These are phyloP conservation scores for Hypoxylon subgilvum DNA, from an alignment of 495 filamentous ascomycete genomes.

Conservation along the genomic window DNA sequence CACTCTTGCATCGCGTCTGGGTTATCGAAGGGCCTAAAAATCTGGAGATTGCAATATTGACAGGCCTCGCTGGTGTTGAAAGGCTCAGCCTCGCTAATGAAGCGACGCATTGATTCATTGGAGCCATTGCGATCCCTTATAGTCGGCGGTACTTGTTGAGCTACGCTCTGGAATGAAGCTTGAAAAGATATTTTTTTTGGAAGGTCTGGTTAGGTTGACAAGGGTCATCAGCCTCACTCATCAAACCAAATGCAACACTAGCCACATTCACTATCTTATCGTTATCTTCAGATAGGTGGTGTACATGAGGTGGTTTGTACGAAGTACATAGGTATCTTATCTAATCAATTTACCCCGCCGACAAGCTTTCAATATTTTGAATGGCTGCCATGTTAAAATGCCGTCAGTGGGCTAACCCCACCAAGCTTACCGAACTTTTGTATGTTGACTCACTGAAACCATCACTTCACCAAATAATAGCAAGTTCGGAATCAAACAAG, in stretches of 20 bases:
- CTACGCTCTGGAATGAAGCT: constrained; percentile 7
- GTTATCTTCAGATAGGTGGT: not conserved
- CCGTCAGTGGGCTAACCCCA: constrained; percentile 34
- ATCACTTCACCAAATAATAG: not conserved
- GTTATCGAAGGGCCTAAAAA: constrained; percentile 50
- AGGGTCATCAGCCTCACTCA: constrained; percentile 19
- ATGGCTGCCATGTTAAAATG: too few species aligned
- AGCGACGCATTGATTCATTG: constrained; percentile 61
- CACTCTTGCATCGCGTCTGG: constrained; percentile 49
- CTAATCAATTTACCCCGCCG: constrained; percentile 27
- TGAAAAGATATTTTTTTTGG: too few species aligned
- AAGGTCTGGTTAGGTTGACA: constrained; percentile 20
- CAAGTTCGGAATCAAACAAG: not conserved
- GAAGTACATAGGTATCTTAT: too few species aligned
- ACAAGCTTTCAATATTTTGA: constrained; percentile 4
- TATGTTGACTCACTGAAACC: not conserved
- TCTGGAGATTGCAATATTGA: constrained; percentile 47
- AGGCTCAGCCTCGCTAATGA: constrained; percentile 65
- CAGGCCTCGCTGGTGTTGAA: constrained; percentile 42
- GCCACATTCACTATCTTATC: constrained; percentile 17
- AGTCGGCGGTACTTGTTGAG: constrained; percentile 8
- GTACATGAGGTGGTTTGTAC: too few species aligned
- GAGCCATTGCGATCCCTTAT: constrained; percentile 45
- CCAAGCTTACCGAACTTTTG: constrained; percentile 14
- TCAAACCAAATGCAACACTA: constrained; percentile 1